These are phyloP conservation scores for Paracoccidioides brasiliensis DNA, from an alignment of 2,329 filamentous ascomycete genomes.

Conservation along the genomic window DNA sequence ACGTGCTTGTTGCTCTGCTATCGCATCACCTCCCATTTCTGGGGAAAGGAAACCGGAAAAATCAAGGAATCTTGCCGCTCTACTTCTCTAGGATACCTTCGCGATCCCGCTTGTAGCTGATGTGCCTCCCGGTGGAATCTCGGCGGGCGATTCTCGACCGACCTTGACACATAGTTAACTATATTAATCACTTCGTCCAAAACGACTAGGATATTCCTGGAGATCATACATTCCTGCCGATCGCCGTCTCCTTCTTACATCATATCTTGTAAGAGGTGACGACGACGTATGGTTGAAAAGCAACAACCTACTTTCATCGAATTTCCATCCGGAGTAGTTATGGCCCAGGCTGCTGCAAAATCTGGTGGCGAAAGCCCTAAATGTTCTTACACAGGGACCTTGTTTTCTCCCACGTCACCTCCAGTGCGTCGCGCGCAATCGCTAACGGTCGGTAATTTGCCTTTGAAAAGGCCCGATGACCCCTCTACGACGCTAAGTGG, in stretches of 20 bases:
- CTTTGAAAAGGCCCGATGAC: slow-evolving; percentile 15
- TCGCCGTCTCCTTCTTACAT: background rate
- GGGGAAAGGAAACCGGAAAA: background rate
- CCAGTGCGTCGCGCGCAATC: slow-evolving; percentile 27
- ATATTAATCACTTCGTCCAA: no score
- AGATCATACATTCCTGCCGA: no score
- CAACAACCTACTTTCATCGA: background rate
- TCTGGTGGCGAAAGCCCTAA: background rate
- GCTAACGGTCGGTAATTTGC: slow-evolving; percentile 24
- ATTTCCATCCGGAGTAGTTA: background rate
- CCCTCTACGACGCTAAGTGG: slow-evolving; percentile 10
- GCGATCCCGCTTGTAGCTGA: background rate
- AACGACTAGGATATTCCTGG: no score
- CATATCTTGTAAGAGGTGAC: background rate
- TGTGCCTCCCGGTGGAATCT: background rate
- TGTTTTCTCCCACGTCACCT: slow-evolving; percentile 28
- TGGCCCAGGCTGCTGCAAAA: slow-evolving; percentile 1
- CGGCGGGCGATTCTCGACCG: background rate
- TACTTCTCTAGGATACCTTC: background rate
- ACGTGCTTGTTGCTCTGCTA: no score
- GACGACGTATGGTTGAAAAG: background rate
- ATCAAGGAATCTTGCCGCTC: background rate
- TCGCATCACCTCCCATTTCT: no score
- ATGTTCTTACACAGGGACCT: slow-evolving; percentile 27
- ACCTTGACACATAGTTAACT: background rate